phyloP scores from a whole-genome alignment of 2,329 filamentous ascomycete species.

The Hypoxylon sp. region DNA sequence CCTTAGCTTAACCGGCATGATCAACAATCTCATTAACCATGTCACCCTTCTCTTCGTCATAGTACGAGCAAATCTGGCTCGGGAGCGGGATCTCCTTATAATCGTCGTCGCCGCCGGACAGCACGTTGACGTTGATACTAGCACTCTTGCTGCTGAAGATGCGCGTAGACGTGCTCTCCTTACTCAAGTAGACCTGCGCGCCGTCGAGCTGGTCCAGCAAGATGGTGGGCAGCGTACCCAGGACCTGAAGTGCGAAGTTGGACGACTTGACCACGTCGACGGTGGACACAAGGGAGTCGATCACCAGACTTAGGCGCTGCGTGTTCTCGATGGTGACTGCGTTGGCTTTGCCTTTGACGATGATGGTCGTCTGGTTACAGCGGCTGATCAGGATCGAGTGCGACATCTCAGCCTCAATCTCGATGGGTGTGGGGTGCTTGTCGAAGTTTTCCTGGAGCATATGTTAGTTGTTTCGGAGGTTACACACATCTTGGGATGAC shows the following conservation, averaged over 20 bases:
- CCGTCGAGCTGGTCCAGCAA: conserved; percentile 95
- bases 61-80: conserved; percentile 87
- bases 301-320: conserved; percentile 83
- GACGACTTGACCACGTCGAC: conserved; percentile 96
- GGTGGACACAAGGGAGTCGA: conserved; percentile 90
- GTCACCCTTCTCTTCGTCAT: conserved; percentile 77
- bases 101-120: conserved; percentile 79
- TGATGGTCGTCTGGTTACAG: conserved; percentile 91
- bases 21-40: conserved; percentile 95
- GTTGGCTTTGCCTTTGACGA: conserved; percentile 93
- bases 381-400: conserved; percentile 94
- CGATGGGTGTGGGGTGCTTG: conserved; percentile 77
- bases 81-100: conserved; percentile 90
- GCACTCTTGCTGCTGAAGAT: conserved; percentile 92
- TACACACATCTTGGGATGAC: too few species aligned
- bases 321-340: conserved; percentile 97
- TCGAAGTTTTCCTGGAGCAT: conserved; percentile 86
- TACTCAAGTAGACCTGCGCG: conserved; percentile 87
- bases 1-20: conserved; percentile 78
- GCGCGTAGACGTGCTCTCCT: conserved; percentile 82
- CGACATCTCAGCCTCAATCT: conserved; percentile 84
- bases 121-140: conserved; percentile 88
- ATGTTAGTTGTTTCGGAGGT: too few species aligned
- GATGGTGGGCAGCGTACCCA: conserved; percentile 88
- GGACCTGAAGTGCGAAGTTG: conserved; percentile 94